Percentiles rank a stretch among this genome's conserved stretches.
Evolutionary conservation across 768 basidiomycete species (phyloP).

Genomic region (Lentinula detonsa): DNA sequence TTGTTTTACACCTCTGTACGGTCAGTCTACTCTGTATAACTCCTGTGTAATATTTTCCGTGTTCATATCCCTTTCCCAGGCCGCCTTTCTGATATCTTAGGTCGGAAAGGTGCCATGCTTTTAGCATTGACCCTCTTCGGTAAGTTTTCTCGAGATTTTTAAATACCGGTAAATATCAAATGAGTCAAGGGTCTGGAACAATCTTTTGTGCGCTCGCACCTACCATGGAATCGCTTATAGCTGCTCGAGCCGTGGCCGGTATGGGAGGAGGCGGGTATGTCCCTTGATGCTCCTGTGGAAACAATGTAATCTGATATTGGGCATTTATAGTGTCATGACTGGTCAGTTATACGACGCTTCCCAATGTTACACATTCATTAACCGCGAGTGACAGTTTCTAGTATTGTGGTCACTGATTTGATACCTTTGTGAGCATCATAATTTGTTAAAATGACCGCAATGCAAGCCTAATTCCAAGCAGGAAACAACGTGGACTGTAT

Average conservation of each 20-base stretch:
- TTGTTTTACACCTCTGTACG: conserved; percentile 88
- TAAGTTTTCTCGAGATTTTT: conserved; percentile 21
- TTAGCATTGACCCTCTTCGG: conserved; percentile 81
- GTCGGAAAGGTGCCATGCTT: conserved; percentile 83
- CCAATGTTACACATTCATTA: conserved; percentile 15
- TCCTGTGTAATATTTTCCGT: neutral
- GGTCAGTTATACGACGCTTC: conserved; percentile 32
- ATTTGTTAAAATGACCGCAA: neutral
- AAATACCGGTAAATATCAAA: neutral
- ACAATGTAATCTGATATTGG: conserved; percentile 14
- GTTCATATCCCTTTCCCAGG: conserved; percentile 38
- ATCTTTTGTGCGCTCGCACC: conserved; percentile 82
- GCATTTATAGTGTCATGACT: conserved; percentile 69
- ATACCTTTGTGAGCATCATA: conserved; percentile 67
- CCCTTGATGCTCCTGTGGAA: conserved; percentile 13
- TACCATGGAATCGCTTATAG: conserved; percentile 78
- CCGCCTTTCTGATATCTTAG: conserved; percentile 78
- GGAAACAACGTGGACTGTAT: conserved; percentile 82
- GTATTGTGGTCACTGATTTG: conserved; percentile 81
- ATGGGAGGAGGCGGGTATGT: conserved; percentile 90
- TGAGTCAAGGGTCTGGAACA: conserved; percentile 66
- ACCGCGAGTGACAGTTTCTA: conserved; percentile 52
- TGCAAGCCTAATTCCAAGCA: conserved; percentile 20
- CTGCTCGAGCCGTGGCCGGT: conserved; percentile 79
- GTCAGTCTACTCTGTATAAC: conserved; percentile 28